Conservation (phyloP, 108 stramenopile species). For the Cyclotella distinguenda region DNA sequence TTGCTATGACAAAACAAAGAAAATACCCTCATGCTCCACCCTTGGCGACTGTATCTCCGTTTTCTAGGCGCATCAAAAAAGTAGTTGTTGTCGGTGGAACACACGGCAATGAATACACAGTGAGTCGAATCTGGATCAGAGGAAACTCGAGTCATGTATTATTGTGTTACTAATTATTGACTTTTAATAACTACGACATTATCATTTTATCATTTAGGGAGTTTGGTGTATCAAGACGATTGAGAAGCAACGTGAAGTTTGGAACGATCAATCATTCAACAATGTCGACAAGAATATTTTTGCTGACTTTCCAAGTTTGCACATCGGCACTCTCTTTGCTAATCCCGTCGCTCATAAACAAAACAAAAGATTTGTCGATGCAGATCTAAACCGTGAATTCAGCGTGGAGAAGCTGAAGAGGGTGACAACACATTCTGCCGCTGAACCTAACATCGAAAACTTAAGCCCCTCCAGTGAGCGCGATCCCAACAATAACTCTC, state of each 20-base stretch:
- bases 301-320: conserved; percentile 38
- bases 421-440: conserved; percentile 3
- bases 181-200: too few species aligned
- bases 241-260: conserved; percentile 18
- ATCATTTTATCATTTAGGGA: conserved; percentile 24
- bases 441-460: too few species aligned
- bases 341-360: conserved; percentile 73
- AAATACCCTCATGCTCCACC: conserved; percentile 12
- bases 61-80: conserved; percentile 22
- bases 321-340: conserved; percentile 59
- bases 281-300: conserved; percentile 10
- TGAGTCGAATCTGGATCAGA: not conserved
- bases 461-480: too few species aligned
- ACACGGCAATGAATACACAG: conserved; percentile 89
- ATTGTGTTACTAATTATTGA: too few species aligned
- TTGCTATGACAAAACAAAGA: not conserved
- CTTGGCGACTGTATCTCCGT: conserved; percentile 13
- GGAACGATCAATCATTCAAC: not conserved
- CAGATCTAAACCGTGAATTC: conserved; percentile 85
- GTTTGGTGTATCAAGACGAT: conserved; percentile 73
- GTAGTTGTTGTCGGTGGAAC: conserved; percentile 82
- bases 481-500: conserved; percentile 21
- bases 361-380: conserved; percentile 77
- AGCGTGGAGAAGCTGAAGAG: conserved; percentile 41
- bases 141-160: too few species aligned